Conservation (phyloP, 495 filamentous ascomycete genomes). For the Aspergillus bertholletiae region DNA sequence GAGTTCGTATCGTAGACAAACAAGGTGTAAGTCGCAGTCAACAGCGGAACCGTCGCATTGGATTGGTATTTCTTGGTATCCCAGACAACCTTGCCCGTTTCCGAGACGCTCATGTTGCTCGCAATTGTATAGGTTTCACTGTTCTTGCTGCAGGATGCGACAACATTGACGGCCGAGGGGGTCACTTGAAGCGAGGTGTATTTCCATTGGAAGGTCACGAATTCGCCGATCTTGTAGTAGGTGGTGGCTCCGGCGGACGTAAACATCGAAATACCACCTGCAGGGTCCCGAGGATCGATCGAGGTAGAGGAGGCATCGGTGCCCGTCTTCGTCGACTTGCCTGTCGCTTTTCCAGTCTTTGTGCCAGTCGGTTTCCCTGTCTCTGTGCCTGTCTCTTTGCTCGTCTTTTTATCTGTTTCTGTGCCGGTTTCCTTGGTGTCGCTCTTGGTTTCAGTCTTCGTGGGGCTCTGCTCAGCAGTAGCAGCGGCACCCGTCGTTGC, state of each 20-base stretch:
- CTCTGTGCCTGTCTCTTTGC: conserved; percentile 17
- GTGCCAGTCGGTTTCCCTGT: conserved; percentile 14
- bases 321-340: conserved; percentile 29
- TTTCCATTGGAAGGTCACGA: conserved; percentile 88
- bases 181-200: conserved; percentile 82
- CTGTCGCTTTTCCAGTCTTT: conserved; percentile 20
- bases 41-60: conserved; percentile 56
- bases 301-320: conserved; percentile 38
- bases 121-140: conserved; percentile 63
- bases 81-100: conserved; percentile 65
- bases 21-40: conserved; percentile 79
- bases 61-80: conserved; percentile 71
- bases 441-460: conserved; percentile 21
- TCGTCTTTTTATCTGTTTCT: conserved; percentile 17
- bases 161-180: conserved; percentile 75
- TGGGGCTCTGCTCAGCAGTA: conserved; percentile 16
- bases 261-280: conserved; percentile 79
- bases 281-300: conserved; percentile 55
- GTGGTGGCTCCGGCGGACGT: conserved; percentile 59
- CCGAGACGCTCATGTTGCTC: conserved; percentile 55
- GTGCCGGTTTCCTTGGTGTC: conserved; percentile 13
- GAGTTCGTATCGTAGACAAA: conserved; percentile 73
- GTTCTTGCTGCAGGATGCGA: conserved; percentile 73
- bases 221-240: conserved; percentile 87
- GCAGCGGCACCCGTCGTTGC: conserved; percentile 22